Evolutionary conservation across 371 early-diverging fungal genomes (phyloP).

Genomic region (Mucor velutinosus): DNA sequence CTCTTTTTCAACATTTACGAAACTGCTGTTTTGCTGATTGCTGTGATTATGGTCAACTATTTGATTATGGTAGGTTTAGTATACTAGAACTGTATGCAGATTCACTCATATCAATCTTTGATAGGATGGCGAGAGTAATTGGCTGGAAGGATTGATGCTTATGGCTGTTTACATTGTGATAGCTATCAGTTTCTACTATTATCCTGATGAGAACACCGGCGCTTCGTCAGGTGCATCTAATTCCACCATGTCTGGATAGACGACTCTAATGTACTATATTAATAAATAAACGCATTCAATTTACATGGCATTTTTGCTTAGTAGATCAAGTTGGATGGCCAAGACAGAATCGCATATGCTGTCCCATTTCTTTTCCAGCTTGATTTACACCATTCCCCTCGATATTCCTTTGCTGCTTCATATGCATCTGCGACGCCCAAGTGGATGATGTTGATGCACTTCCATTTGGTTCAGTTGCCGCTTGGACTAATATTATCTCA

Average conservation of each 20-base stretch:
- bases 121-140: conserved; percentile 73
- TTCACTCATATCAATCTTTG: neutral
- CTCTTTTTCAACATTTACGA: conserved; percentile 83
- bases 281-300: no score
- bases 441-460: no score
- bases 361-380: no score
- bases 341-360: no score
- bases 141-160: conserved; percentile 87
- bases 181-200: conserved; percentile 73
- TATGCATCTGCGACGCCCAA: no score
- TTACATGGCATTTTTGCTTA: no score
- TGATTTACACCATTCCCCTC: no score
- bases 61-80: conserved; percentile 52
- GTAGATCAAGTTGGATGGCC: no score
- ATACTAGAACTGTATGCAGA: neutral
- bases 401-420: no score
- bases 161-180: conserved; percentile 73
- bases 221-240: neutral
- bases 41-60: conserved; percentile 84
- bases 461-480: no score
- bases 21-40: conserved; percentile 78
- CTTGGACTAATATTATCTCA: no score
- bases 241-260: neutral
- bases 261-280: neutral
- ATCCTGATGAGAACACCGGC: conserved; percentile 30